Evolutionary conservation across 2,329 filamentous ascomycete genomes (phyloP).

Genomic region (Delphinella strobiligena): DNA sequence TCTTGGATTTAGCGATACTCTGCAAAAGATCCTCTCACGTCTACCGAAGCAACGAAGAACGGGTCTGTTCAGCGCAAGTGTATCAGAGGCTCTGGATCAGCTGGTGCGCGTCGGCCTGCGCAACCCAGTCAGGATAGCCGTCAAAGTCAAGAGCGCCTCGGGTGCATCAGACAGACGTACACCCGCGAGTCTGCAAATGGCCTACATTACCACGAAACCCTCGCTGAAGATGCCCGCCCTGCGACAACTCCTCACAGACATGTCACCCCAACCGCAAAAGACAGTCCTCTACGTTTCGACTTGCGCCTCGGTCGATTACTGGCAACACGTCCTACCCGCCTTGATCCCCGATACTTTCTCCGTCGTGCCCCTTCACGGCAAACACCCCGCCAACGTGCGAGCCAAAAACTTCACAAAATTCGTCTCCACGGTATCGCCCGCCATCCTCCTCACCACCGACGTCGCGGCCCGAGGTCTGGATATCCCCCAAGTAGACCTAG

Average conservation of each 20-base stretch:
- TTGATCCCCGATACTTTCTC: slow-evolving; percentile 55
- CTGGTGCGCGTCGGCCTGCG: slow-evolving; percentile 83
- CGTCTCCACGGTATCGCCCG: slow-evolving; percentile 58
- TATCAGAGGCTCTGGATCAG: slow-evolving; percentile 90
- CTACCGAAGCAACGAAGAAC: slow-evolving; percentile 89
- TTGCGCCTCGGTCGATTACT: slow-evolving; percentile 91
- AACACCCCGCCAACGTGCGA: slow-evolving; percentile 77
- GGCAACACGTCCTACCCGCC: slow-evolving; percentile 63
- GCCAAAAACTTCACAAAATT: slow-evolving; percentile 81
- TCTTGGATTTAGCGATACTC: slow-evolving; percentile 82
- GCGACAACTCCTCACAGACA: slow-evolving; percentile 47
- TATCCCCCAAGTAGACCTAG: slow-evolving; percentile 82
- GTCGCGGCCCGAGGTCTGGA: slow-evolving; percentile 83
- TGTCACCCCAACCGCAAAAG: slow-evolving; percentile 67
- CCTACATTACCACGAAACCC: slow-evolving; percentile 63
- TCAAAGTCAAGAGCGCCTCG: slow-evolving; percentile 71
- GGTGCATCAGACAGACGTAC: slow-evolving; percentile 76
- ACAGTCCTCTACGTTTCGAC: slow-evolving; percentile 88
- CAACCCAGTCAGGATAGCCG: slow-evolving; percentile 89
- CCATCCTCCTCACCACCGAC: slow-evolving; percentile 82
- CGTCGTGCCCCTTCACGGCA: slow-evolving; percentile 78
- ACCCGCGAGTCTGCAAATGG: slow-evolving; percentile 85
- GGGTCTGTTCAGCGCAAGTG: slow-evolving; percentile 85
- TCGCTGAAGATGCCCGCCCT: slow-evolving; percentile 71
- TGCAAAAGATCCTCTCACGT: slow-evolving; percentile 71